phyloP scores from a whole-genome alignment of 768 basidiomycete species.

The Boletus reticuloceps region DNA sequence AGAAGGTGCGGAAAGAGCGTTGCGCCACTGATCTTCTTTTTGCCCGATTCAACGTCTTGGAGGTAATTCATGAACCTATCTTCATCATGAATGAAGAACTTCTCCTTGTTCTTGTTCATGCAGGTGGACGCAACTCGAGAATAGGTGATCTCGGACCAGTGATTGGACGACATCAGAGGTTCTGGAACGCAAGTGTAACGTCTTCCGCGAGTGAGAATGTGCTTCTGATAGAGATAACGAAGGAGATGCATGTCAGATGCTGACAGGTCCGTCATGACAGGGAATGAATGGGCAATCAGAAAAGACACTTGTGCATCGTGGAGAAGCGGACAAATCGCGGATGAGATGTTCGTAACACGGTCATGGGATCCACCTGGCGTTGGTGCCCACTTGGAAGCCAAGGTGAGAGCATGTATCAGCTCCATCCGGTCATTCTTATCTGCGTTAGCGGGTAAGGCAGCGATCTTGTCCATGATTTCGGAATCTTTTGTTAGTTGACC shows the following conservation, averaged over 20 bases:
- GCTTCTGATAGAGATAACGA: constrained; percentile 57
- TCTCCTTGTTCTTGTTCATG: constrained; percentile 56
- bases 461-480: constrained; percentile 35
- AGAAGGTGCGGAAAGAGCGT: constrained; percentile 66
- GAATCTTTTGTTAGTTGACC: constrained; percentile 50
- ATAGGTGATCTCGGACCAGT: constrained; percentile 59
- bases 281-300: constrained; percentile 8
- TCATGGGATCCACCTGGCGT: constrained; percentile 59
- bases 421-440: constrained; percentile 15
- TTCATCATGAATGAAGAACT: constrained; percentile 58
- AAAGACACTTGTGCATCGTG: constrained; percentile 33
- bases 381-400: constrained; percentile 73
- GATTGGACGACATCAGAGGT: constrained; percentile 57
- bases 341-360: constrained; percentile 58
- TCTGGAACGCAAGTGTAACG: constrained; percentile 47
- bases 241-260: constrained; percentile 40
- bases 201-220: constrained; percentile 59
- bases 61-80: constrained; percentile 60
- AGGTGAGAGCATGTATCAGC: constrained; percentile 37
- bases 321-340: constrained; percentile 58
- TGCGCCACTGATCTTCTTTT: constrained; percentile 59
- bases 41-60: constrained; percentile 51
- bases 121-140: constrained; percentile 56
- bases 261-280: constrained; percentile 29
- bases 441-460: constrained; percentile 31